A percentile compares a stretch with the other conserved stretches of the same genome.
Evolutionary conservation across 495 filamentous ascomycete genomes (phyloP).

Genomic region (Thermochaetoides thermophila): DNA sequence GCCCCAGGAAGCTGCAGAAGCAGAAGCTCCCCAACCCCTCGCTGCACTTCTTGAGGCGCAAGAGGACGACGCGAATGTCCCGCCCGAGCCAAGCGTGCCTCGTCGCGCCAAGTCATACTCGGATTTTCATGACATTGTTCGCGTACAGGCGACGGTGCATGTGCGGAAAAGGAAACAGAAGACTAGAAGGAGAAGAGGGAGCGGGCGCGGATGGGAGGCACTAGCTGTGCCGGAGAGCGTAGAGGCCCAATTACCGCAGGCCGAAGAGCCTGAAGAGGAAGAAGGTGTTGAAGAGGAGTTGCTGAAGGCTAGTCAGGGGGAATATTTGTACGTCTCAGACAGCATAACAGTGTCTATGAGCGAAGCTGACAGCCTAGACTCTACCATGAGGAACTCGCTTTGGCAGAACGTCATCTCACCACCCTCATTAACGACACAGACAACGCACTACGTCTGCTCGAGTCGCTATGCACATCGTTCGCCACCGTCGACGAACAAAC

Average conservation of each 20-base stretch:
- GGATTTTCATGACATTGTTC: slow-evolving; percentile 54
- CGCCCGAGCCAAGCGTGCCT: slow-evolving; percentile 45
- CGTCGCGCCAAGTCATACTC: slow-evolving; percentile 62
- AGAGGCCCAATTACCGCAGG: slow-evolving; percentile 37
- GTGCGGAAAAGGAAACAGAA: slow-evolving; percentile 24
- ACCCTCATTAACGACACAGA: slow-evolving; percentile 63
- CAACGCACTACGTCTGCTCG: slow-evolving; percentile 55
- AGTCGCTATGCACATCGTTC: slow-evolving; percentile 68
- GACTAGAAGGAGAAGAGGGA: slow-evolving; percentile 20
- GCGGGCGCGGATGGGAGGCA: slow-evolving; percentile 26
- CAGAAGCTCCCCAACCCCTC: slow-evolving; percentile 24
- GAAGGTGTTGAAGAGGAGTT: slow-evolving; percentile 48
- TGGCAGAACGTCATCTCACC: slow-evolving; percentile 67
- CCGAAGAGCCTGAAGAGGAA: slow-evolving; percentile 46
- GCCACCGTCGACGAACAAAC: slow-evolving; percentile 77
- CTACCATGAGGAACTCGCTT: slow-evolving; percentile 62
- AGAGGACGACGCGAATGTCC: slow-evolving; percentile 32
- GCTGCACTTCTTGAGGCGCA: slow-evolving; percentile 37
- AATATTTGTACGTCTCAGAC: slow-evolving; percentile 53
- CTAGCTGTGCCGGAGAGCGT: slow-evolving; percentile 36
- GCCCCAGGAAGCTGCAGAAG: slow-evolving; percentile 22
- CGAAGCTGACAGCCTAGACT: slow-evolving; percentile 34
- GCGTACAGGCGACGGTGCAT: slow-evolving; percentile 37
- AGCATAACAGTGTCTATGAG: background rate
- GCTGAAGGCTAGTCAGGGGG: slow-evolving; percentile 65